These are phyloP conservation scores for Saccharomycopsis schoenii DNA, from an alignment of 805 yeast species.

Conservation along the genomic window DNA sequence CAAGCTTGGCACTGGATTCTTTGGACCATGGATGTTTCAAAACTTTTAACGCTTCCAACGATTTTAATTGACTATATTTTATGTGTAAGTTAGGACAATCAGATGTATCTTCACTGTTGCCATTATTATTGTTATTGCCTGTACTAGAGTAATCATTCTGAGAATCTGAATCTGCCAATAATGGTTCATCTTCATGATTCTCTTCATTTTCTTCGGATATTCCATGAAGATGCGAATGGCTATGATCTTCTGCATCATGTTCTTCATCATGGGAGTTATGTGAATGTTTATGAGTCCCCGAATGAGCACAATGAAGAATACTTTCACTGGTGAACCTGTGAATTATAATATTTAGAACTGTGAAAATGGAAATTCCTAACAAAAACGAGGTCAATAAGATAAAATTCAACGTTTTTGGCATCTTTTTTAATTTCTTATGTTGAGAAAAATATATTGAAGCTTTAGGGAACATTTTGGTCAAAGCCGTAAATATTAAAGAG, in stretches of 20 bases:
- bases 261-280: neutral
- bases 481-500: constrained; percentile 67
- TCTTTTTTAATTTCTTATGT: constrained; percentile 22
- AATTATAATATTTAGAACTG: constrained; percentile 49
- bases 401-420: constrained; percentile 25
- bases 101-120: constrained; percentile 9
- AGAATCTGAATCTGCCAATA: neutral
- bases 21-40: constrained; percentile 16
- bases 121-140: constrained; percentile 9
- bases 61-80: constrained; percentile 11
- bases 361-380: constrained; percentile 53
- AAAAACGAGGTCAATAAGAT: constrained; percentile 38
- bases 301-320: constrained; percentile 76
- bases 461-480: constrained; percentile 70
- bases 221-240: neutral
- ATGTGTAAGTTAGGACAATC: neutral
- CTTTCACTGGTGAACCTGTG: constrained; percentile 74
- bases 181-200: neutral
- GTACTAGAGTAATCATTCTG: constrained; percentile 13
- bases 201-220: neutral
- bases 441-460: constrained; percentile 37
- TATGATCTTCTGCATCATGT: neutral
- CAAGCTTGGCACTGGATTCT: constrained; percentile 4
- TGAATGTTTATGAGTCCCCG: neutral
- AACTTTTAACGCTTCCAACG: constrained; percentile 11